Base-by-base conservation (phyloP, 768 basidiomycete species). In the Lactifluus subvellereus region DNA sequence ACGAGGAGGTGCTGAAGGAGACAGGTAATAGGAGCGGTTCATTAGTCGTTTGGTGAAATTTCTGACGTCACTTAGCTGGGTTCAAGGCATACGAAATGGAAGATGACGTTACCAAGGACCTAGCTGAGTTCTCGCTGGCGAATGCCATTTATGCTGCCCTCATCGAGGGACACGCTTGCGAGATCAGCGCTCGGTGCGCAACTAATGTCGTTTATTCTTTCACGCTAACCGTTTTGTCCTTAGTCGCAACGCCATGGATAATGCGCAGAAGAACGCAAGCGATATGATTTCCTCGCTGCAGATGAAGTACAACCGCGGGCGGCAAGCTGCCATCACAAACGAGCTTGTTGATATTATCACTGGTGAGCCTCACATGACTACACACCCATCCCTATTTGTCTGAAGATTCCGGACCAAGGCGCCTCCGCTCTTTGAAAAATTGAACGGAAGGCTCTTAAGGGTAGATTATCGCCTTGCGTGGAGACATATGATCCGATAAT, bases 191-290 rank as follows among this genome's bases (percentile, higher is more conserved):
- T 71, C 91, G 89, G 91, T 93, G 76, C 40, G 72, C 40, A 27
- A 7, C 62, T 53, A 51, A 50, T 47, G 8, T 42, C 35, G 47
- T 60, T 61, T 30, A 32, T 52, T n/a, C 33, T 10, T 27, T 9
- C 32, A 16, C 6, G 13, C 45, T 59, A 32, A 59, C 30, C 9
- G 14, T 42, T n/a, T 54, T 35, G 57, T 66, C 61, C 67, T 67
- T 56, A 87, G 96, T 75, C 89, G 96, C 69, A 98, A 96, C 69
- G 97, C 97, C 71, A 99, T 99, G 97, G 97, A 98, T 84, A 98
- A 94, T 72, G 96, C 96, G 53, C 94, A 95, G 68, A 99, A 99
- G 86, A 98, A 99, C 76, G 97, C 97, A 61, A 79, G 77, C 38
- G 94, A 95, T 77, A 97, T 98, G 94, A 96, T 98, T 72, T 76